Evolutionary conservation across 1,284 basidiomycete species (phyloP), one percentile per base, ranked within the genome.

Genomic region (Meira nashicola): DNA sequence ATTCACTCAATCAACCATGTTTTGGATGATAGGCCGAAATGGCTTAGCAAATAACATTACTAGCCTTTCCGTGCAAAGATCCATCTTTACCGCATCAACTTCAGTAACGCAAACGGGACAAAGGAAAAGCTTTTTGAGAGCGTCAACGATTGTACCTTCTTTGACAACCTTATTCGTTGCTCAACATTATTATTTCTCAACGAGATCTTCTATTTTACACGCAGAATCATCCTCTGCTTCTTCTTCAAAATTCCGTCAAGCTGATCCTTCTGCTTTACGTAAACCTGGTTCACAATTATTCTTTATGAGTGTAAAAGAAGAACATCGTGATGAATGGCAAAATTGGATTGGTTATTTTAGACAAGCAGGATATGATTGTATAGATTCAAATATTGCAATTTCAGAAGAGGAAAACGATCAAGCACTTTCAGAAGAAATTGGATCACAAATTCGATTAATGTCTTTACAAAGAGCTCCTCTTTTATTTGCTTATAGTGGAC

Each of bases 271-370:
- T 7, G 50, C 50, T n/a, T 25, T 53, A 12, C 17, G 50, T n/a
- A 53, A 15, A 21, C 50, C 50, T 41, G 17, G 7, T 17, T 33
- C 17, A n/a, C 37, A 53, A 11, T 33, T 53, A n/a, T 17, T 53
- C 28, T 53, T 53, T 25, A 14, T 53, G 50, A 39, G 50, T 25
- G 23, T 33, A 39, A 17, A 53, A 14, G 50, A n/a, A 53, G 50
- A 53, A 19, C 17, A 28, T 17, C 17, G 50, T 17, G 19, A 41
- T 14, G 50, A 17, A 33, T 41, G 39, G 37, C 21, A 28, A 37
- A 41, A 41, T 41, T 53, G 50, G 50, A 41, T 53, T 17, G 50
- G 50, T 5, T 53, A 53, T 33, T 53, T 53, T 38, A 5, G 50
- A 38, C 21, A 53, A 53, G 23, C 50, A 39, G 50, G 50, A 12